Percentiles rank a stretch among this genome's conserved stretches.
phyloP scores from a whole-genome alignment of 108 stramenopile genomes.

The Nitzschia sp. region DNA sequence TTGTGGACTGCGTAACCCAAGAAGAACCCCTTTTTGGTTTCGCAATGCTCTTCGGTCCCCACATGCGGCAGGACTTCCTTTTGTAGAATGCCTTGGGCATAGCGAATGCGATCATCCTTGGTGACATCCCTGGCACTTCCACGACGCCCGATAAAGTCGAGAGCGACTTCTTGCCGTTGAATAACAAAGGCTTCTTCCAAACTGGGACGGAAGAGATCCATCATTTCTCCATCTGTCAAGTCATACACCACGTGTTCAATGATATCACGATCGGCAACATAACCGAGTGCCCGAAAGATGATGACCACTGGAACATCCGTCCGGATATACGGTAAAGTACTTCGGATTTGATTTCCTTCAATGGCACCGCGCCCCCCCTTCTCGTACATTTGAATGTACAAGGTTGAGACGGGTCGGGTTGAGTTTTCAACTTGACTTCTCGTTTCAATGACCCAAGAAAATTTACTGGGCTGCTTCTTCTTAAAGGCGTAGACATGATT shows the following conservation, averaged over 20 bases:
- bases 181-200: constrained; percentile 96
- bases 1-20: constrained; percentile 99
- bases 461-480: constrained; percentile 96
- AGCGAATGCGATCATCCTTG: constrained; percentile 95
- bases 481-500: constrained; percentile 99
- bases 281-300: constrained; percentile 97
- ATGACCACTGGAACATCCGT: constrained; percentile 98
- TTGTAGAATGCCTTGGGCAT: constrained; percentile 93
- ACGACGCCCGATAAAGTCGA: constrained; percentile 96
- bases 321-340: constrained; percentile 94
- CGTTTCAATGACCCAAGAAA: constrained; percentile 95
- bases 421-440: constrained; percentile 92
- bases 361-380: constrained; percentile 88
- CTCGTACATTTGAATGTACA: constrained; percentile 97
- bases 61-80: constrained; percentile 98
- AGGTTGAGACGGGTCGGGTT: constrained; percentile 89
- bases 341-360: constrained; percentile 95
- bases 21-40: constrained; percentile 99
- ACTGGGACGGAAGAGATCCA: constrained; percentile 94
- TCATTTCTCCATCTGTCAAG: constrained; percentile 95
- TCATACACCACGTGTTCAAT: constrained; percentile 99
- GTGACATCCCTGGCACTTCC: constrained; percentile 91
- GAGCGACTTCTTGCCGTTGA: constrained; percentile 89
- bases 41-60: constrained; percentile 94
- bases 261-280: constrained; percentile 92